phyloP scores from a whole-genome alignment of 495 filamentous ascomycete genomes.

The Neohortaea acidophila region DNA sequence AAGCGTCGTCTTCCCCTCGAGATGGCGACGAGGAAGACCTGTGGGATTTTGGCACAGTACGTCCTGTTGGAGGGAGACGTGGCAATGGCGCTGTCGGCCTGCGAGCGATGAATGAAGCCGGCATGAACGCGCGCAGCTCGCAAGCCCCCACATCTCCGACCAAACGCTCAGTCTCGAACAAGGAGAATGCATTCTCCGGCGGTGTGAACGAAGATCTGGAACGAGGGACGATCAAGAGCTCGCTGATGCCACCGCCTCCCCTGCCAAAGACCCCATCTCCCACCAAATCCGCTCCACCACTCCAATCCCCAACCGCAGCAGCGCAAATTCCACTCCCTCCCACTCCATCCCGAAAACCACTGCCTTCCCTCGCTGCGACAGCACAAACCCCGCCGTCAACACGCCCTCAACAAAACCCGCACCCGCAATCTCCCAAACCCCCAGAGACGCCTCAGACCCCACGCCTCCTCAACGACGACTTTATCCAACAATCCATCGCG shows the following conservation, averaged over 20 bases:
- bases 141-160: conserved; percentile 19
- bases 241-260: conserved; percentile 30
- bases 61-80: conserved; percentile 40
- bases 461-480: conserved; percentile 23
- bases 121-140: conserved; percentile 45
- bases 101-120: conserved; percentile 57
- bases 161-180: conserved; percentile 16
- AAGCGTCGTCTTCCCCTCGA: too few species aligned
- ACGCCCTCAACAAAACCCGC: conserved; percentile 12
- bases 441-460: conserved; percentile 17
- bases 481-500: conserved; percentile 25
- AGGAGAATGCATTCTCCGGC: conserved; percentile 16
- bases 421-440: conserved; percentile 10
- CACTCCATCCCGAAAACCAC: conserved; percentile 29
- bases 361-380: conserved; percentile 1
- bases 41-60: conserved; percentile 92
- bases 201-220: conserved; percentile 14
- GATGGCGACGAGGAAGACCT: conserved; percentile 51
- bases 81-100: conserved; percentile 31
- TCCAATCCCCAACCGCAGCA: conserved; percentile 36
- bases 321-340: conserved; percentile 47
- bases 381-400: conserved; percentile 14
- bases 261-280: conserved; percentile 44
- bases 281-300: conserved; percentile 16
- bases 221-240: conserved; percentile 15